A percentile compares a stretch with the other conserved stretches of the same genome.
Evolutionary conservation across 495 filamentous ascomycete genomes (phyloP).

Genomic region (Aspergillus coremiiformis): DNA sequence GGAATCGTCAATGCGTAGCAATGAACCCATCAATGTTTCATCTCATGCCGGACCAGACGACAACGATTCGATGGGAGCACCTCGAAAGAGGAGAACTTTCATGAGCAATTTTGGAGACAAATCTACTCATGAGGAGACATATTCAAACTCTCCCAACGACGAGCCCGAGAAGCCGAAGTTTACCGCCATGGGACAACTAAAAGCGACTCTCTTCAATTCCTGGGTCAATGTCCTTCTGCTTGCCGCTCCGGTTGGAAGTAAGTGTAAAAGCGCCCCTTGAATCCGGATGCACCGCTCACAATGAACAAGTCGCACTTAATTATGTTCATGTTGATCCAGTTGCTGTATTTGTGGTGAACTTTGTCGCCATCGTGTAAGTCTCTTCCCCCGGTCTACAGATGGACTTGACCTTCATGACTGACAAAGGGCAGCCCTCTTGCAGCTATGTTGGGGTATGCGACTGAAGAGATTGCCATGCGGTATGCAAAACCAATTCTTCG

Average conservation of each 20-base stretch:
- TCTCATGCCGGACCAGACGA: slow-evolving; percentile 1
- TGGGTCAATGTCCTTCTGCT: slow-evolving; percentile 83
- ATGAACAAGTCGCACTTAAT: slow-evolving; percentile 51
- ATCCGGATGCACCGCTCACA: slow-evolving; percentile 7
- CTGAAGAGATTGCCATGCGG: slow-evolving; percentile 48
- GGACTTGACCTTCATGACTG: background rate
- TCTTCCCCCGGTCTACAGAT: background rate
- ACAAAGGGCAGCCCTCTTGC: slow-evolving; percentile 37
- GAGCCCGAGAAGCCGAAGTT: slow-evolving; percentile 45
- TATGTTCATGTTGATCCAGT: slow-evolving; percentile 50
- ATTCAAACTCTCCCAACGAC: slow-evolving; percentile 11
- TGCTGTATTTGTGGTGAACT: slow-evolving; percentile 77
- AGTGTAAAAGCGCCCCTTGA: slow-evolving; percentile 3
- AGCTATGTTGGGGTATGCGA: slow-evolving; percentile 49
- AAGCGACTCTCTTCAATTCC: slow-evolving; percentile 63
- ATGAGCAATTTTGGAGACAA: slow-evolving; percentile 14
- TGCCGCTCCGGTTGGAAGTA: slow-evolving; percentile 63
- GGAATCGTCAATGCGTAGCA: slow-evolving; percentile 28
- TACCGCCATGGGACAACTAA: slow-evolving; percentile 62
- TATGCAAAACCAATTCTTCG: slow-evolving; percentile 8
- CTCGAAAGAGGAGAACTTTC: slow-evolving; percentile 25
- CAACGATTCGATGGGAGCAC: slow-evolving; percentile 8
- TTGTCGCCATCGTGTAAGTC: slow-evolving; percentile 68
- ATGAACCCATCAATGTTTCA: slow-evolving; percentile 33
- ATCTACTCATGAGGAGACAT: slow-evolving; percentile 6